These are phyloP conservation scores for Thinopyrum elongatum DNA, from an alignment of 176 grass and related monocot genomes.

Conservation along the genomic window DNA sequence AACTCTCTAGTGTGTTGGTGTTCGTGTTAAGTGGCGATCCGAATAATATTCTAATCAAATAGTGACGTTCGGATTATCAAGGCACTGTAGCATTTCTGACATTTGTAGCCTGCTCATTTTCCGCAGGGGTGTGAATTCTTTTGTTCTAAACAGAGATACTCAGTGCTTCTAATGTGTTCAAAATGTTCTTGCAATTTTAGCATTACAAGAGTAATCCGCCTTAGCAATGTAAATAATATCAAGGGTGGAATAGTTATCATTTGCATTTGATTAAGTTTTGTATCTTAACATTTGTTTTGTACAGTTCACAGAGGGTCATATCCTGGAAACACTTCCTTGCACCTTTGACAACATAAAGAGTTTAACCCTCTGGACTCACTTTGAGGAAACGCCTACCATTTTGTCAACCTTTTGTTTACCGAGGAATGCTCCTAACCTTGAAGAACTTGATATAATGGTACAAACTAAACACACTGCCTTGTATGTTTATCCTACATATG, in stretches of 20 bases:
- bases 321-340: not conserved
- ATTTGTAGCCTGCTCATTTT: not conserved
- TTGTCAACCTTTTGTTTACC: not conserved
- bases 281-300: not conserved
- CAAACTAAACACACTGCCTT: not conserved
- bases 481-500: no score
- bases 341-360: not conserved
- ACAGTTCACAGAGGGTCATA: not conserved
- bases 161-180: not conserved
- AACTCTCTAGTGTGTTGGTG: not conserved
- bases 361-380: not conserved
- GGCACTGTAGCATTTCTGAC: not conserved
- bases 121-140: not conserved
- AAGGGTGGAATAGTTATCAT: not conserved
- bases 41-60: not conserved
- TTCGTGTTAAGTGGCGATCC: not conserved
- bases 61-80: not conserved
- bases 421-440: not conserved
- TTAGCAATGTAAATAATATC: not conserved
- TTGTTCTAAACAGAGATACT: not conserved
- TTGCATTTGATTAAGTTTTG: not conserved
- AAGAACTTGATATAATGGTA: slow-evolving; percentile 3
- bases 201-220: not conserved
- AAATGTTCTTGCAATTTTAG: not conserved
- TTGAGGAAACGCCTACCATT: not conserved